These are phyloP conservation scores for Blastobotrys capitulatus DNA, from an alignment of 1,139 yeast genomes.

Conservation along the genomic window DNA sequence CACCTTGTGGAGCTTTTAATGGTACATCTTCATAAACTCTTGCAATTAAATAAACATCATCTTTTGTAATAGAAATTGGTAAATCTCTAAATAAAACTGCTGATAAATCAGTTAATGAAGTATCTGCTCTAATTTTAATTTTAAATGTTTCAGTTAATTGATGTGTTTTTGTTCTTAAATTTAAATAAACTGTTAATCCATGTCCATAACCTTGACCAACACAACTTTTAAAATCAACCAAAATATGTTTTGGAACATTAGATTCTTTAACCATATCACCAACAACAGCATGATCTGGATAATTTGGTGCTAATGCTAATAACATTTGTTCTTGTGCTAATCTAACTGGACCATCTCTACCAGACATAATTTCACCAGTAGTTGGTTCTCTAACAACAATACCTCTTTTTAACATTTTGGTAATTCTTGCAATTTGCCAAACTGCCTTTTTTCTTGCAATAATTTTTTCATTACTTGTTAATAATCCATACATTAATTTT, in stretches of 20 bases:
- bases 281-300: slow-evolving; percentile 44
- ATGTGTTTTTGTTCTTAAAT: slow-evolving; percentile 58
- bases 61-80: slow-evolving; percentile 50
- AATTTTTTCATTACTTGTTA: slow-evolving; percentile 54
- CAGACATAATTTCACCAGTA: slow-evolving; percentile 57
- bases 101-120: slow-evolving; percentile 59
- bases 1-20: slow-evolving; percentile 15
- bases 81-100: slow-evolving; percentile 78
- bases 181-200: slow-evolving; percentile 69
- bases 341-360: slow-evolving; percentile 44
- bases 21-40: slow-evolving; percentile 32
- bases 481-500: slow-evolving; percentile 49
- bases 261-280: slow-evolving; percentile 30
- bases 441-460: slow-evolving; percentile 57
- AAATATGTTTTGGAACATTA: slow-evolving; percentile 61
- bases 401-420: slow-evolving; percentile 63
- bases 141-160: slow-evolving; percentile 79
- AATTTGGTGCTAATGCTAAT: slow-evolving; percentile 68
- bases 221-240: slow-evolving; percentile 75
- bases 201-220: slow-evolving; percentile 48
- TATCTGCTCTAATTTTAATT: slow-evolving; percentile 59
- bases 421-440: slow-evolving; percentile 55
- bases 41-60: slow-evolving; percentile 31
- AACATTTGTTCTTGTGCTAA: slow-evolving; percentile 66
- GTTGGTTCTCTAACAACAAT: slow-evolving; percentile 69